A percentile compares a stretch with the other conserved stretches of the same genome.
These are phyloP conservation scores for Coniophora puteana DNA, from an alignment of 1,284 basidiomycete genomes.

Conservation along the genomic window DNA sequence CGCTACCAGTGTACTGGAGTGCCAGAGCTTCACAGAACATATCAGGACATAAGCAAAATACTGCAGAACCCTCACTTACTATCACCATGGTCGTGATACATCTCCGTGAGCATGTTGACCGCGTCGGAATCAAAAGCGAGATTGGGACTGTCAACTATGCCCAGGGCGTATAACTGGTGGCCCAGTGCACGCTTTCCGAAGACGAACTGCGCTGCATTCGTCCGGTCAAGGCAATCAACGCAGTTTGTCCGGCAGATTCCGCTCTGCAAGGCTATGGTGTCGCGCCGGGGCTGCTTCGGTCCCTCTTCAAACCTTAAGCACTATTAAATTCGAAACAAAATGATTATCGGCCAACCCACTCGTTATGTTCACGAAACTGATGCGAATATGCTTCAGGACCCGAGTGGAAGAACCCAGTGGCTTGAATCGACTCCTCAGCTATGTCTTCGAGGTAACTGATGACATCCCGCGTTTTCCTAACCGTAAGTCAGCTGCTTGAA, in stretches of 20 bases:
- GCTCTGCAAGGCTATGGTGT: conserved; percentile 79
- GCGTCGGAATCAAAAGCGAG: conserved; percentile 94
- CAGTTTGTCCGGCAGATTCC: conserved; percentile 91
- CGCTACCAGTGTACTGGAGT: conserved; percentile 94
- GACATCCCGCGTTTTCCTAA: conserved; percentile 91
- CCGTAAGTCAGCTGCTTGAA: neutral
- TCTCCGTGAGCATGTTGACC: conserved; percentile 96
- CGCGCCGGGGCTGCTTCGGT: conserved; percentile 57
- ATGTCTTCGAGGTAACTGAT: conserved; percentile 95
- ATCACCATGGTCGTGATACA: conserved; percentile 98
- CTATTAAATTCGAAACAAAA: neutral
- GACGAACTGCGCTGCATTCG: conserved; percentile 97
- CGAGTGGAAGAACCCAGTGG: conserved; percentile 94
- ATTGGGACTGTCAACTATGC: conserved; percentile 80
- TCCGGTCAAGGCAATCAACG: conserved; percentile 96
- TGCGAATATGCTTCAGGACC: conserved; percentile 77
- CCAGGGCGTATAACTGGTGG: conserved; percentile 94
- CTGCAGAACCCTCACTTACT: conserved; percentile 45
- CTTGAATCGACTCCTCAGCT: conserved; percentile 90
- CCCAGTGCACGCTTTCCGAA: conserved; percentile 95
- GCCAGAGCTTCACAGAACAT: conserved; percentile 72
- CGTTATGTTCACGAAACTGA: conserved; percentile 45
- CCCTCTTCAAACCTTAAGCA: conserved; percentile 17
- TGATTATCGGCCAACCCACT: too few relatives aligned
- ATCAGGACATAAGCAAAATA: conserved; percentile 3